Conservation (phyloP, 1,284 basidiomycete genomes). For the Amylostereum areolatum region DNA sequence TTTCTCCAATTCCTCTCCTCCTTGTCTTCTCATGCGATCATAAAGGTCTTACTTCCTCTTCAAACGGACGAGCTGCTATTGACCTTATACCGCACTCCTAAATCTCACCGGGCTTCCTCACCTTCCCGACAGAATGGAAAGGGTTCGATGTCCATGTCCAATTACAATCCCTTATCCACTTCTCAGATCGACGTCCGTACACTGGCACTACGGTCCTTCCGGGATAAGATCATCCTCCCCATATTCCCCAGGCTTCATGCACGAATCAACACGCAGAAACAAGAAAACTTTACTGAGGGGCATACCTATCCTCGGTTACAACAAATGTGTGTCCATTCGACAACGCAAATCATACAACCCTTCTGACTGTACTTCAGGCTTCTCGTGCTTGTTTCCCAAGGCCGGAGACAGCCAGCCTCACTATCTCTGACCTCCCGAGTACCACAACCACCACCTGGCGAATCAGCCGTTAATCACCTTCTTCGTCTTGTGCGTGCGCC, state of each 20-base stretch:
- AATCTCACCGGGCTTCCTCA: constrained; percentile 51
- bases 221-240: constrained; percentile 72
- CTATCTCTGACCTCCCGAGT: constrained; percentile 48
- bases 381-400: constrained; percentile 67
- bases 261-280: constrained; percentile 44
- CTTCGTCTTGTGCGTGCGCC: constrained; percentile 51
- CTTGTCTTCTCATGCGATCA: constrained; percentile 4
- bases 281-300: constrained; percentile 45
- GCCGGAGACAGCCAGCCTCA: constrained; percentile 41
- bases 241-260: constrained; percentile 50
- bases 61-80: constrained; percentile 69
- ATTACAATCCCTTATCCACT: constrained; percentile 21
- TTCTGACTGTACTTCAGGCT: constrained; percentile 40
- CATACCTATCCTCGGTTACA: constrained; percentile 54
- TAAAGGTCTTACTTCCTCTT: constrained; percentile 66
- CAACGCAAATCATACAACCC: no score
- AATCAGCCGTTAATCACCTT: constrained; percentile 58
- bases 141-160: constrained; percentile 28
- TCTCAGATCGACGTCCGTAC: constrained; percentile 73
- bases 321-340: constrained; percentile 52
- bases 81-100: constrained; percentile 59
- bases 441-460: constrained; percentile 50
- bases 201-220: constrained; percentile 73
- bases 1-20: neutral
- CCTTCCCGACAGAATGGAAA: constrained; percentile 46